These are phyloP conservation scores for Iodosphaeria phyllophila DNA, from an alignment of 2,329 filamentous ascomycete species.

Conservation along the genomic window DNA sequence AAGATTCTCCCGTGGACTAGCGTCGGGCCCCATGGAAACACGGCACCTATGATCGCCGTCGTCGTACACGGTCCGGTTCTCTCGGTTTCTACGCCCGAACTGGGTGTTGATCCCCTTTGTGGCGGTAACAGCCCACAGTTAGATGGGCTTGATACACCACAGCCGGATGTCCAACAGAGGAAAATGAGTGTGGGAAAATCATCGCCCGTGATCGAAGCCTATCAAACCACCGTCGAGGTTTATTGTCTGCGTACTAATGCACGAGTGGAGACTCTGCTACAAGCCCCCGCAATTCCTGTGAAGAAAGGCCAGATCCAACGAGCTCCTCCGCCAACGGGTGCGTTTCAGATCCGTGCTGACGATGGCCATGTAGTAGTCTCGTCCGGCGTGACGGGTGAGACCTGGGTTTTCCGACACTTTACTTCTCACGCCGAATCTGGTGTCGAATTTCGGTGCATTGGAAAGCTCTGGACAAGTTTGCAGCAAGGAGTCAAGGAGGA, in stretches of 20 bases:
- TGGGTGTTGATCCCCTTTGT: conserved; percentile 18
- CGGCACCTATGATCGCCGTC: conserved; percentile 60
- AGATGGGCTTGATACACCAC: conserved; percentile 22
- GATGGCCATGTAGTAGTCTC: conserved; percentile 53
- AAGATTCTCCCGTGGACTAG: conserved; percentile 61
- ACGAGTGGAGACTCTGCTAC: conserved; percentile 54
- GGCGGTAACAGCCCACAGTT: conserved; percentile 19
- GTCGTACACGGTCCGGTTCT: conserved; percentile 61
- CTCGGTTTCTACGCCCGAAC: conserved; percentile 20
- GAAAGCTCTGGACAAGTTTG: conserved; percentile 82
- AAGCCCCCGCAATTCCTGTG: conserved; percentile 43
- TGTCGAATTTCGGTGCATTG: conserved; percentile 45
- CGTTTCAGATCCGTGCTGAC: conserved; percentile 56
- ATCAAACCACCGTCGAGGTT: conserved; percentile 77
- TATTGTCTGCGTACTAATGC: conserved; percentile 67
- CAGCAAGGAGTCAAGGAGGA: conserved; percentile 39
- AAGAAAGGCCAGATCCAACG: conserved; percentile 44
- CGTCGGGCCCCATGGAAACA: conserved; percentile 20
- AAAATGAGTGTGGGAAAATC: conserved; percentile 16
- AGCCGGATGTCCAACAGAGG: conserved; percentile 19
- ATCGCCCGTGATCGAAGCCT: conserved; percentile 32
- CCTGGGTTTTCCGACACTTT: conserved; percentile 53
- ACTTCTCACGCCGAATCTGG: conserved; percentile 21
- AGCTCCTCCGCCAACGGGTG: conserved; percentile 51
- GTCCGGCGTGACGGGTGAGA: conserved; percentile 71